Evolutionary conservation across 1,284 basidiomycete species (phyloP).

Genomic region (Sporisorium reilianum): DNA sequence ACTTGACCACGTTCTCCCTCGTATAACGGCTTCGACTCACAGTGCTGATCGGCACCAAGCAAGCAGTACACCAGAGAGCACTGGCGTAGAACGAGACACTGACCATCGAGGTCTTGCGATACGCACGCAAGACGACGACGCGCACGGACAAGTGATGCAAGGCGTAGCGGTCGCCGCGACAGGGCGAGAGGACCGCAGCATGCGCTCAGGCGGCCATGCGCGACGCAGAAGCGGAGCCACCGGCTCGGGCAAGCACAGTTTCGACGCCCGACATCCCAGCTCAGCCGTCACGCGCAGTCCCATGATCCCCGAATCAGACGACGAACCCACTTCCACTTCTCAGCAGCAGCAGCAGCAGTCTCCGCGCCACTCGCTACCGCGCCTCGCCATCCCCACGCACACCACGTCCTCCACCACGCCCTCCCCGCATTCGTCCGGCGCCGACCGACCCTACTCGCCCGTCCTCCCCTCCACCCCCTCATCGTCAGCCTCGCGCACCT

Average conservation of each 20-base stretch:
- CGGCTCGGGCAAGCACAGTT: conserved; percentile 29
- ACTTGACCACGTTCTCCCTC: conserved; percentile 7
- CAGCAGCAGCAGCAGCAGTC: too few relatives aligned
- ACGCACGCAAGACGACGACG: not conserved
- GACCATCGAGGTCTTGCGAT: conserved; percentile 2
- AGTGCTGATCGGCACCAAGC: not conserved
- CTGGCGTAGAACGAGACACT: not conserved
- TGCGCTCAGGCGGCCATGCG: conserved; percentile 20
- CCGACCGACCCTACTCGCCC: conserved; percentile 56
- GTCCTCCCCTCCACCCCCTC: conserved; percentile 20
- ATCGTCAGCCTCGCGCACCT: conserved; percentile 3
- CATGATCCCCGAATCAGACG: conserved; percentile 27
- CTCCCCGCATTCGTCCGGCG: conserved; percentile 17
- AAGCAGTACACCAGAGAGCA: not conserved
- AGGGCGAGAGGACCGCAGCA: conserved; percentile 29
- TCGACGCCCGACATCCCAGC: conserved; percentile 12
- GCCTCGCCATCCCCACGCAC: conserved; percentile 21
- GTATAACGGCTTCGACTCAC: not conserved
- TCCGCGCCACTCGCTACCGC: not conserved
- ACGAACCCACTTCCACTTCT: conserved; percentile 5
- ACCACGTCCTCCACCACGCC: conserved; percentile 6
- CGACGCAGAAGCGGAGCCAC: conserved; percentile 37
- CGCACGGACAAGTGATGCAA: conserved; percentile 6
- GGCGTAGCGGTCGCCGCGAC: conserved; percentile 35
- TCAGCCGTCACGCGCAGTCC: conserved; percentile 20